Evolutionary conservation across 1,139 yeast genomes (phyloP).

Genomic region (Pneumocystis carinii): DNA sequence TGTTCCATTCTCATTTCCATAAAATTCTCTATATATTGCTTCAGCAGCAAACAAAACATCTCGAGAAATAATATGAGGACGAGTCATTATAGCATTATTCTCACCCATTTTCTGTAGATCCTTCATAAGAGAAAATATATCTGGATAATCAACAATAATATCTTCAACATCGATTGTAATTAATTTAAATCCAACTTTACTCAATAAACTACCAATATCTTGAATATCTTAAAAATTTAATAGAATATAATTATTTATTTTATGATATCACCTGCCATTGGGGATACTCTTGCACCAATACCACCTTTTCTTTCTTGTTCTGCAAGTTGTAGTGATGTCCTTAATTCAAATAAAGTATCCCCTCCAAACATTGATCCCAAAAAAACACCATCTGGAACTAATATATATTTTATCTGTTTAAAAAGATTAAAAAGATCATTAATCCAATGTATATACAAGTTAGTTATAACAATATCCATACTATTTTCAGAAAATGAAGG

Average conservation of each 20-base stretch:
- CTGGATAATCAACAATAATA: constrained; percentile 69
- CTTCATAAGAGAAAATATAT: constrained; percentile 46
- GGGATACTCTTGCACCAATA: constrained; percentile 65
- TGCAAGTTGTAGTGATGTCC: constrained; percentile 68
- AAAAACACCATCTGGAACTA: constrained; percentile 71
- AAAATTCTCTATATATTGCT: constrained; percentile 55
- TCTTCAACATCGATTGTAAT: constrained; percentile 78
- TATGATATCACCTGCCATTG: constrained; percentile 36
- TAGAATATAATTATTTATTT: not conserved
- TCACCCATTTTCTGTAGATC: constrained; percentile 79
- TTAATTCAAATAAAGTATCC: constrained; percentile 64
- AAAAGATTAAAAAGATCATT: constrained; percentile 61
- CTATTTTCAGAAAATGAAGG: constrained; percentile 23
- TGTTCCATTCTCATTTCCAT: constrained; percentile 42
- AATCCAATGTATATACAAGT: constrained; percentile 69
- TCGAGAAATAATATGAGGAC: constrained; percentile 38
- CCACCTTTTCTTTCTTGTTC: constrained; percentile 72
- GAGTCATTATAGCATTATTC: constrained; percentile 49
- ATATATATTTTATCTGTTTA: constrained; percentile 40
- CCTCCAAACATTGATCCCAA: constrained; percentile 78
- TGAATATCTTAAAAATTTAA: constrained; percentile 33
- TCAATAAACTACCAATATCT: constrained; percentile 60
- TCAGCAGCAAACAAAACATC: constrained; percentile 63
- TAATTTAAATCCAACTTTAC: constrained; percentile 62
- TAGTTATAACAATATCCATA: constrained; percentile 62